Percentiles rank a stretch among this genome's conserved stretches.
phyloP scores from a whole-genome alignment of 2,329 filamentous ascomycete genomes.

The Alternaria atra region DNA sequence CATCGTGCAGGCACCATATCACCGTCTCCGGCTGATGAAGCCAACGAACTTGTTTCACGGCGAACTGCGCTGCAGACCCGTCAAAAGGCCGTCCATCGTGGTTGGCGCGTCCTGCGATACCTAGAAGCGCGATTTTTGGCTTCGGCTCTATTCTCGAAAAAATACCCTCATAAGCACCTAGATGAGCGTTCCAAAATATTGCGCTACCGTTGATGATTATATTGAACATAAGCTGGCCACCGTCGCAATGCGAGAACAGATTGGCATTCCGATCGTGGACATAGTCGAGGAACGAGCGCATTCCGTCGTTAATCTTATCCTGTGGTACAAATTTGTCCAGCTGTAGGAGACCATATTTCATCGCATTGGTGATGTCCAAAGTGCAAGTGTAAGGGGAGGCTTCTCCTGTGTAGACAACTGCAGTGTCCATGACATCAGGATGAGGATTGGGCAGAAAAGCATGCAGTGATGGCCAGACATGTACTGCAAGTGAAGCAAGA shows the following conservation, averaged over 20 bases:
- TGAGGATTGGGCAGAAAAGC: neutral
- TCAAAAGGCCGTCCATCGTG: slow-evolving; percentile 8
- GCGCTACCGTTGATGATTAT: neutral
- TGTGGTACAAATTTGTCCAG: slow-evolving; percentile 1
- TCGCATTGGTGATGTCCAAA: slow-evolving; percentile 8
- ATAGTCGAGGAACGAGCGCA: slow-evolving; percentile 9
- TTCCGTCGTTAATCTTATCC: slow-evolving; percentile 2
- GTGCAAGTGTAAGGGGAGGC: slow-evolving; percentile 9
- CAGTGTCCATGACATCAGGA: slow-evolving; percentile 7
- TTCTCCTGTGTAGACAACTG: neutral
- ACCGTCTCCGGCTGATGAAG: slow-evolving; percentile 11
- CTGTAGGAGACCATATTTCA: slow-evolving; percentile 13
- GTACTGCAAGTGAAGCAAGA: slow-evolving; percentile 3
- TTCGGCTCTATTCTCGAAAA: slow-evolving; percentile 7
- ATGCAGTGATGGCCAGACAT: slow-evolving; percentile 14
- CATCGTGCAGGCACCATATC: slow-evolving; percentile 20
- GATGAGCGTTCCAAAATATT: slow-evolving; percentile 10
- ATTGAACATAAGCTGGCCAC: slow-evolving; percentile 18
- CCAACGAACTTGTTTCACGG: slow-evolving; percentile 2
- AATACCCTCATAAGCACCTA: slow-evolving; percentile 18
- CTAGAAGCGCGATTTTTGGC: slow-evolving; percentile 10
- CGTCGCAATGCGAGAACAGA: slow-evolving; percentile 6
- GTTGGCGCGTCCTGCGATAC: slow-evolving; percentile 14
- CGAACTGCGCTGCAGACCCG: slow-evolving; percentile 13
- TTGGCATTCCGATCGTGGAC: neutral